Base-by-base conservation (phyloP, 352 stramenopile species). In the Globisporangium ultimum region DNA sequence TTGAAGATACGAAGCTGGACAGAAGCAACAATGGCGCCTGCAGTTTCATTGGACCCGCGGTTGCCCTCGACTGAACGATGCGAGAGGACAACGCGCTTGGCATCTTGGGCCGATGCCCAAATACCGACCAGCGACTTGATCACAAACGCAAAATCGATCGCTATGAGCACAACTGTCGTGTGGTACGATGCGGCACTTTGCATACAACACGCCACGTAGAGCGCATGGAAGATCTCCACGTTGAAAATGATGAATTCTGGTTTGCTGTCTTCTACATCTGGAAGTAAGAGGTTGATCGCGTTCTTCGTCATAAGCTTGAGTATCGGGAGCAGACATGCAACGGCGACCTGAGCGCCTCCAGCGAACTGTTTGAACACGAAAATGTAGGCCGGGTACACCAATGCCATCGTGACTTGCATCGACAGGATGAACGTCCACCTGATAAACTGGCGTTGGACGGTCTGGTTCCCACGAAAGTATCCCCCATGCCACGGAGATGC, bases 201-300 rank as follows among this genome's bases (percentile, higher is more conserved):
- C 51, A 82, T 75, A 17, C 67, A 70, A 17, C 67, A 70, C 0
- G 72, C 66, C 2, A 82, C 70, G 21, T 70, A 85, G 8, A 85
- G 49, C 38, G 72, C 59, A 47, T 82, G 70, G 48, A 79, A 85
- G 41, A 82, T 63, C 36, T 85, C 70, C 3, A 81, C 66, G 18
- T 79, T 81, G 54, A 86, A 83, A n/a, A 81, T 74, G 7, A 86
- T 67, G 0, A 60, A 61, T 53, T 86, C 71, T 1, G 76, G 71
- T 21, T 76, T 73, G 13, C 61, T 43, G 24, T 78, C 66, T 36
- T 71, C 63, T 17, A 49, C 14, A 18, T 58, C 20, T 13, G n/a
- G 52, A 9, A 49, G 18, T 21, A 49, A 13, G 7, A 13, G 20
- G 12, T 40, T 28, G 14, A 49, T 28, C 8, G 45, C 51, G 9